Conservation (phyloP, 1,139 yeast species). For the Kodamaea alishanica region DNA sequence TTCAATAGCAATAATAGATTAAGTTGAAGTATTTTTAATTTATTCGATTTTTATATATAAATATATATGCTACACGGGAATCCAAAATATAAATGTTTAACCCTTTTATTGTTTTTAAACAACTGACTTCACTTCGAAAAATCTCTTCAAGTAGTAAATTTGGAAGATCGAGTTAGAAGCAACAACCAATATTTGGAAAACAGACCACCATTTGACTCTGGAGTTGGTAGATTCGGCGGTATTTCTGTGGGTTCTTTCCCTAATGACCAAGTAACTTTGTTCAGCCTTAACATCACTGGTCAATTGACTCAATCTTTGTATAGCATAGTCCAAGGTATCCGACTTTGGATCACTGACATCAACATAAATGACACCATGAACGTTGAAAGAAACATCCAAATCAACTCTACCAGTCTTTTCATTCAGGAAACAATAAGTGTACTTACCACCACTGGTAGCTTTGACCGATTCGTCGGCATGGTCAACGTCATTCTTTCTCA, state of each 20-base stretch:
- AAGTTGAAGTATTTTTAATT: too few species aligned
- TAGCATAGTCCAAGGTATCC: slow-evolving; percentile 82
- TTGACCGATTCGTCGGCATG: slow-evolving; percentile 77
- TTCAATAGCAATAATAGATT: too few species aligned
- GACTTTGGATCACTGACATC: slow-evolving; percentile 80
- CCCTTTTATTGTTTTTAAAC: slow-evolving; percentile 43
- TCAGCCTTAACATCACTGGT: slow-evolving; percentile 89
- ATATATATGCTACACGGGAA: too few species aligned
- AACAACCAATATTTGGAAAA: slow-evolving; percentile 84
- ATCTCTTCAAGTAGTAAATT: slow-evolving; percentile 87
- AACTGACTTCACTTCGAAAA: slow-evolving; percentile 90
- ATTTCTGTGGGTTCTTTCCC: slow-evolving; percentile 97
- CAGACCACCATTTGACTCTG: slow-evolving; percentile 97
- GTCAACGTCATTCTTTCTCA: slow-evolving; percentile 53
- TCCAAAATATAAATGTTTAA: background rate
- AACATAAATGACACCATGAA: slow-evolving; percentile 87
- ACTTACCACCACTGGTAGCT: slow-evolving; percentile 69
- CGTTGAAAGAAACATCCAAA: slow-evolving; percentile 91
- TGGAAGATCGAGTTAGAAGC: slow-evolving; percentile 87
- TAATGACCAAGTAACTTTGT: slow-evolving; percentile 85
- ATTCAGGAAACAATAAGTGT: slow-evolving; percentile 87
- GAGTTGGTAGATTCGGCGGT: slow-evolving; percentile 97
- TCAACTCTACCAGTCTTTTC: slow-evolving; percentile 70
- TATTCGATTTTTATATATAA: too few species aligned
- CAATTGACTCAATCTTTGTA: slow-evolving; percentile 69